Percentiles rank a stretch among this genome's conserved stretches.
phyloP scores from a whole-genome alignment of 495 filamentous ascomycete genomes.

The Podospora conica region DNA sequence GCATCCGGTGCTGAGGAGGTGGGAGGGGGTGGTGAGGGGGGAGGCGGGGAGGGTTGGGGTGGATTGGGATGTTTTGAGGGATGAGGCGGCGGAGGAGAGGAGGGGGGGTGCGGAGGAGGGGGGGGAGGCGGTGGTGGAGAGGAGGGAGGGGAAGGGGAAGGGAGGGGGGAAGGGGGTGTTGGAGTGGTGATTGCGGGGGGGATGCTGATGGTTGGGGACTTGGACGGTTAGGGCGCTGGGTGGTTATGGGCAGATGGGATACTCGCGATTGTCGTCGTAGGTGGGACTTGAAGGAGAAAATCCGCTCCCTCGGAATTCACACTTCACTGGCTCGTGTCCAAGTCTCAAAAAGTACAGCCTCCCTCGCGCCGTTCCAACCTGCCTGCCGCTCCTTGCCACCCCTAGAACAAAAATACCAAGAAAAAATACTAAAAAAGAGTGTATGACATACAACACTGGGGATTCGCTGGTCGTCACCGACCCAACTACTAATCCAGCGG shows the following conservation, averaged over 20 bases:
- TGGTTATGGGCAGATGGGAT: not conserved
- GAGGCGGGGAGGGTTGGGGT: conserved; percentile 41
- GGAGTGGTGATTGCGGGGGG: conserved; percentile 18
- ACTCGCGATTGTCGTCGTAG: not conserved
- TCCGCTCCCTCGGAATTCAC: no score
- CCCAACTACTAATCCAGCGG: conserved; percentile 31
- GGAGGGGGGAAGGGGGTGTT: conserved; percentile 12
- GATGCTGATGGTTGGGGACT: not conserved
- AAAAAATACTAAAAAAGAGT: not conserved
- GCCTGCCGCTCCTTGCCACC: not conserved
- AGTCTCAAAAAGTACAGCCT: no score
- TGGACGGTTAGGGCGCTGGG: no score
- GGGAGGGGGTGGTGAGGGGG: conserved; percentile 40
- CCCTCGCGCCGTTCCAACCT: no score
- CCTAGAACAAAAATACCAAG: not conserved
- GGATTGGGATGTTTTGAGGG: conserved; percentile 30
- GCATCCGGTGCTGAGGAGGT: conserved; percentile 55
- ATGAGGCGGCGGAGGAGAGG: conserved; percentile 13
- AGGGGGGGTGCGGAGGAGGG: conserved; percentile 8
- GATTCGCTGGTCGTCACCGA: conserved; percentile 34
- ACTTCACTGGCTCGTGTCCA: no score
- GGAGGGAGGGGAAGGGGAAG: conserved; percentile 5
- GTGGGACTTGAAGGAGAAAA: not conserved
- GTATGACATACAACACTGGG: conserved; percentile 38
- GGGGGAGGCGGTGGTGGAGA: not conserved